These are phyloP conservation scores for Cicer yamashitae DNA, from an alignment of 306 rosid species.

Conservation along the genomic window DNA sequence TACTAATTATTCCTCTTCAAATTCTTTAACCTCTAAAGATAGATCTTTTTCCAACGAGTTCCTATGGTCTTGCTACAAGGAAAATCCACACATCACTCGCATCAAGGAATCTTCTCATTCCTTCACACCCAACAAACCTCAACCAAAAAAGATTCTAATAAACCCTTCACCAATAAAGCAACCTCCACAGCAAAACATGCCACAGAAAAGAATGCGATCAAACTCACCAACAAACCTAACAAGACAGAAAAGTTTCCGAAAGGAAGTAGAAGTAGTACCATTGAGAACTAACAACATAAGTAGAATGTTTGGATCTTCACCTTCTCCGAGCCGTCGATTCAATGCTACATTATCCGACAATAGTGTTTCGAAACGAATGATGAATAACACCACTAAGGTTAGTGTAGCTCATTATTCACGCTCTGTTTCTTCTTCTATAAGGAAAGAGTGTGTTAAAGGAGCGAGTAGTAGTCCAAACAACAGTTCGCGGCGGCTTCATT, in stretches of 20 bases:
- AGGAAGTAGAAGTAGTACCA: conserved; percentile 38
- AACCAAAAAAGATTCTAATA: neutral
- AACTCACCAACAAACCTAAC: conserved; percentile 60
- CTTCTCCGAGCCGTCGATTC: conserved; percentile 69
- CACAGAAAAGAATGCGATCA: conserved; percentile 70
- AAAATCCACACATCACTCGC: conserved; percentile 71
- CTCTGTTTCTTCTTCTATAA: conserved; percentile 19
- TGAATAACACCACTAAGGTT: conserved; percentile 23
- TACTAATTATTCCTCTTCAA: neutral
- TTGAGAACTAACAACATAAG: neutral
- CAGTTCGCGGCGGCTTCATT: conserved; percentile 40
- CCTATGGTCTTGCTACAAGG: conserved; percentile 67
- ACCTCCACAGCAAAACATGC: conserved; percentile 3
- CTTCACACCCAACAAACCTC: conserved; percentile 46
- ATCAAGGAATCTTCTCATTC: conserved; percentile 49
- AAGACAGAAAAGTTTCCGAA: conserved; percentile 79
- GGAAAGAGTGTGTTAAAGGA: conserved; percentile 49
- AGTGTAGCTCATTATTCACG: conserved; percentile 38
- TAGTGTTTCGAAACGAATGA: conserved; percentile 40
- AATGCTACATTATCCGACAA: conserved; percentile 32
- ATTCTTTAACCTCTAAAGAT: conserved; percentile 53
- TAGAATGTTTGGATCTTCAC: conserved; percentile 61
- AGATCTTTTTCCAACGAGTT: conserved; percentile 75
- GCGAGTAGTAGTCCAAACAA: conserved; percentile 43
- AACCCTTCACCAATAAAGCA: conserved; percentile 27